phyloP scores from a whole-genome alignment of 331 rosid genomes.

The Phaseolus coccineus region DNA sequence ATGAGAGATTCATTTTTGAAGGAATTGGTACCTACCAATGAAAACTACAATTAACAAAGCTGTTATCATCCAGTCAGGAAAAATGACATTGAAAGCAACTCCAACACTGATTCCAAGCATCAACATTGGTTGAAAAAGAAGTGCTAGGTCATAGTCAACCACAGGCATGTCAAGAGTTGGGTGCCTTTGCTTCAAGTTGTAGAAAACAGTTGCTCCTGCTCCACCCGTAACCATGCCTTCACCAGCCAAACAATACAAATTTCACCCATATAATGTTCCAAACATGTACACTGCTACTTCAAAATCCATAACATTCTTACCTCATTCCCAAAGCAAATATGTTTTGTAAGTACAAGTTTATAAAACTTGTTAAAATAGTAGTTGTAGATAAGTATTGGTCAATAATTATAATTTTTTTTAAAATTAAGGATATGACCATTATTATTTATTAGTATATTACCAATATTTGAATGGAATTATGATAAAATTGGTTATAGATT shows the following conservation, averaged over 20 bases:
- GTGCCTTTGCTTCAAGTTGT: conserved; percentile 76
- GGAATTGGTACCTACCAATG: conserved; percentile 61
- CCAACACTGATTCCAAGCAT: conserved; percentile 72
- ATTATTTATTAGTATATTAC: too few species aligned
- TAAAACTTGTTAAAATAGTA: too few species aligned
- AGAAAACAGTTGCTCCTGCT: conserved; percentile 73
- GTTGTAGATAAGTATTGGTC: too few species aligned
- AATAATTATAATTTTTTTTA: too few species aligned
- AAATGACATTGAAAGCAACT: conserved; percentile 49
- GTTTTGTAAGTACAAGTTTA: too few species aligned
- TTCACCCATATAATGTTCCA: background rate
- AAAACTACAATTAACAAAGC: conserved; percentile 70
- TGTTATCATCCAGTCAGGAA: conserved; percentile 89
- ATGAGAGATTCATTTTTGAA: background rate
- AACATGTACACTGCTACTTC: background rate
- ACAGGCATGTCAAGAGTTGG: conserved; percentile 80
- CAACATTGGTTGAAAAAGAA: conserved; percentile 88
- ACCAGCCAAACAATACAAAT: conserved; percentile 35
- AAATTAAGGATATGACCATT: too few species aligned
- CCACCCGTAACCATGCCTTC: conserved; percentile 90
- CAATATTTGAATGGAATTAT: too few species aligned
- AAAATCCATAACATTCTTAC: background rate
- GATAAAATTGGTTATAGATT: too few species aligned
- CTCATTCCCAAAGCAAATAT: background rate
- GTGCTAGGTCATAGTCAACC: conserved; percentile 79